A percentile compares a stretch with the other conserved stretches of the same genome.
Conservation (phyloP, 1,284 basidiomycete genomes). For the Cystobasidium slooffiae region DNA sequence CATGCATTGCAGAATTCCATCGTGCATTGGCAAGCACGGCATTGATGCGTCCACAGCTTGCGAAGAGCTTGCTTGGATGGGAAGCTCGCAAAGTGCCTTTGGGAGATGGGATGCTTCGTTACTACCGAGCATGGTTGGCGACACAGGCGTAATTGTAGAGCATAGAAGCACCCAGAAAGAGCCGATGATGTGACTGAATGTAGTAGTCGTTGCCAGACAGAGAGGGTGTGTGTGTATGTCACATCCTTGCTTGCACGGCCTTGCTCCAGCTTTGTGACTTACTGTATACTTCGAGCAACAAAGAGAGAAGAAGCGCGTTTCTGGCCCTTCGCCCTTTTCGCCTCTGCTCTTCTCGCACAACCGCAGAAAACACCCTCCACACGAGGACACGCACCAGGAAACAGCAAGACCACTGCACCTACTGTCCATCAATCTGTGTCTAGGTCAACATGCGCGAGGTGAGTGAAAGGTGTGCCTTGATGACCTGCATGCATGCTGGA, state of each 20-base stretch:
- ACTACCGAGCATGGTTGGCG: conserved; percentile 55
- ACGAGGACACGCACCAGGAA: background rate
- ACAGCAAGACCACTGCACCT: background rate
- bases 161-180: no score
- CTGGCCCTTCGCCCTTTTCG: background rate
- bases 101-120: conserved; percentile 61
- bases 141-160: conserved; percentile 7
- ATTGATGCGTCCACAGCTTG: conserved; percentile 60
- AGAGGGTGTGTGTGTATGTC: no score
- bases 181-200: no score
- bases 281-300: no score
- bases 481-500: no score
- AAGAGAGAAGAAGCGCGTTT: background rate
- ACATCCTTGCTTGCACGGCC: no score
- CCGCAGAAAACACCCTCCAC: background rate
- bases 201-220: no score
- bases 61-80: conserved; percentile 62
- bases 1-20: conserved; percentile 52
- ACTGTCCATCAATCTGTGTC: conserved; percentile 5
- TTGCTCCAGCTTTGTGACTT: no score
- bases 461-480: background rate
- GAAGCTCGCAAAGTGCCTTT: conserved; percentile 60
- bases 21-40: conserved; percentile 49
- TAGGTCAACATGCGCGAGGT: conserved; percentile 35
- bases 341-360: background rate